Evolutionary conservation across 2,329 filamentous ascomycete species (phyloP).

Genomic region (Verruconis gallopava): DNA sequence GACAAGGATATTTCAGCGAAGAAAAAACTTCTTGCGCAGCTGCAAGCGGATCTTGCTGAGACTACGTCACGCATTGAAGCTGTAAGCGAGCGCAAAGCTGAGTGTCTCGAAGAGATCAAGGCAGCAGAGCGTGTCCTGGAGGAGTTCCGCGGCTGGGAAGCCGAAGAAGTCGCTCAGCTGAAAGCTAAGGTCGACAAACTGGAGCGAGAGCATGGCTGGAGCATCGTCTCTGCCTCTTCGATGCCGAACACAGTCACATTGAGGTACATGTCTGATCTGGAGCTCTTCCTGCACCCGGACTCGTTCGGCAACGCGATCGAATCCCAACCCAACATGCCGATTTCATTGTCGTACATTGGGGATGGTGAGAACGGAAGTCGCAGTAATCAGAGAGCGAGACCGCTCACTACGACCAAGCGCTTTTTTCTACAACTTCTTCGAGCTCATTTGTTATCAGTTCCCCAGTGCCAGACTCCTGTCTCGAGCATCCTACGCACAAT

Average conservation of each 20-base stretch:
- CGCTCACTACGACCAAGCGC: constrained; percentile 52
- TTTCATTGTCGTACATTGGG: constrained; percentile 60
- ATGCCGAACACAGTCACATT: constrained; percentile 51
- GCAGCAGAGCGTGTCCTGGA: constrained; percentile 75
- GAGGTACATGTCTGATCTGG: constrained; percentile 58
- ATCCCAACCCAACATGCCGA: constrained; percentile 34
- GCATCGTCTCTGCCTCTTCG: constrained; percentile 49
- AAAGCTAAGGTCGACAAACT: constrained; percentile 56
- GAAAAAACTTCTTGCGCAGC: constrained; percentile 50
- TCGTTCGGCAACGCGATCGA: constrained; percentile 37
- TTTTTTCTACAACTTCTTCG: constrained; percentile 65
- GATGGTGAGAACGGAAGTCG: not conserved
- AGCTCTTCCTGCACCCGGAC: constrained; percentile 56
- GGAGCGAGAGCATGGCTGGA: constrained; percentile 58
- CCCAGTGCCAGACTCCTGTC: constrained; percentile 44
- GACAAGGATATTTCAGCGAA: constrained; percentile 60
- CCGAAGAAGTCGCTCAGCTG: constrained; percentile 64
- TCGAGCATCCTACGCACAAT: constrained; percentile 47
- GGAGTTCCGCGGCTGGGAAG: constrained; percentile 80
- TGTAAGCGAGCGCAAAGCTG: constrained; percentile 52
- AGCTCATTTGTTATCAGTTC: constrained; percentile 50
- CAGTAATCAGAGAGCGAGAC: constrained; percentile 37
- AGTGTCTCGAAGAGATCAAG: constrained; percentile 60
- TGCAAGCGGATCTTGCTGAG: constrained; percentile 53
- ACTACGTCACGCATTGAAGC: constrained; percentile 53